A percentile compares a stretch with the other conserved stretches of the same genome.
Conservation (phyloP, 768 basidiomycete species). For the Paxillus ammoniavirescens region DNA sequence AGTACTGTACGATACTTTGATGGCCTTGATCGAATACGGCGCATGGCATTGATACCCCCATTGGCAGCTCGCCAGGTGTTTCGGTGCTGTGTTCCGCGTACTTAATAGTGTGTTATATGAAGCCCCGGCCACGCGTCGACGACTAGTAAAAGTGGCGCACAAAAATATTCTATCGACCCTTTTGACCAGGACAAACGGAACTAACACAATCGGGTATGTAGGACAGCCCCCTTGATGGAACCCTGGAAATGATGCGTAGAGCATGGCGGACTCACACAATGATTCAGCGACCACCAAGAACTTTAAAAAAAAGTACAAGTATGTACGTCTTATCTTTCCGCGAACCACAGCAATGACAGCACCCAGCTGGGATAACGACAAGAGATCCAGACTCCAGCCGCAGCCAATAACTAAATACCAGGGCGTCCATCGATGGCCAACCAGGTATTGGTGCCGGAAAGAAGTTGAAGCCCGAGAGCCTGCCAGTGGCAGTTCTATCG, state of each 20-base stretch:
- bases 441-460: background rate
- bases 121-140: background rate
- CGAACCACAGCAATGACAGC: background rate
- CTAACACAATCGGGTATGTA: background rate
- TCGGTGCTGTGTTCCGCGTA: no score
- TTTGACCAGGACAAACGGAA: background rate
- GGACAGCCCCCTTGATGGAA: background rate
- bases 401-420: background rate
- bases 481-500: background rate
- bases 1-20: no score
- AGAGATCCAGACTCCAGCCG: background rate
- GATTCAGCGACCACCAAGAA: no score
- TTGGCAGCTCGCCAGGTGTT: no score
- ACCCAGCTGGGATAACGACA: background rate
- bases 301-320: background rate
- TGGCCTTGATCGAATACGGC: no score
- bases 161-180: background rate
- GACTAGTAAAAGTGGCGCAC: background rate
- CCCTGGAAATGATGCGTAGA: background rate
- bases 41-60: no score
- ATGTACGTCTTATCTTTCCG: no score
- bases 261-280: background rate
- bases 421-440: background rate
- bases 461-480: background rate
- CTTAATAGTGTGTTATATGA: no score